A percentile compares a stretch with the other conserved stretches of the same genome.
These are phyloP conservation scores for Trichoderma sp. DNA, from an alignment of 2,329 filamentous ascomycete genomes.

Conservation along the genomic window DNA sequence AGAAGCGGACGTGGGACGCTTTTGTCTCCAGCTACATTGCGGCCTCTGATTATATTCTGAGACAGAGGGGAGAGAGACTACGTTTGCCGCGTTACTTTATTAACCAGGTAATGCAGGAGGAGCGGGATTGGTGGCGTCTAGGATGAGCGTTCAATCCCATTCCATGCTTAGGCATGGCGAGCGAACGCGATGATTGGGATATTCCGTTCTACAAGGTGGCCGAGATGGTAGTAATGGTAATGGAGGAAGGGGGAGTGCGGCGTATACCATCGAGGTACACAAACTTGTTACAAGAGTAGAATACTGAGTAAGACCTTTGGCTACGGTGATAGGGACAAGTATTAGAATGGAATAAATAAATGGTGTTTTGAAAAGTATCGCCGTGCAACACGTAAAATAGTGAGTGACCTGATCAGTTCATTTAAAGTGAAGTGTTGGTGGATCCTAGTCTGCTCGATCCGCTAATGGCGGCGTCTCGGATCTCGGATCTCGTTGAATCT, in stretches of 20 bases:
- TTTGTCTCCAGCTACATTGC: slow-evolving; percentile 19
- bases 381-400: neutral
- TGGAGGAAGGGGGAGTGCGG: neutral
- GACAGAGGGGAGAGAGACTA: neutral
- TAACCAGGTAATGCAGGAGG: neutral
- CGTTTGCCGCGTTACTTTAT: slow-evolving; percentile 4
- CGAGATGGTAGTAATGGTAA: neutral
- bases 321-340: neutral
- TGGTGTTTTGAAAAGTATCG: neutral
- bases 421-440: neutral
- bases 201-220: neutral
- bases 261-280: neutral
- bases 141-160: neutral
- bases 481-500: neutral
- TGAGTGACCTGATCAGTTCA: neutral
- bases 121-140: neutral
- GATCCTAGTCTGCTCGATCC: neutral
- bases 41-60: neutral
- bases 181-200: neutral
- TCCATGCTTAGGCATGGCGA: neutral
- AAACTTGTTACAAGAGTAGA: neutral
- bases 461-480: neutral
- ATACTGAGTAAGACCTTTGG: neutral
- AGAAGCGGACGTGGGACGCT: slow-evolving; percentile 18
- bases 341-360: neutral